Base-by-base conservation (phyloP, 2,329 filamentous ascomycete genomes). In the Neonectria coccinea region DNA sequence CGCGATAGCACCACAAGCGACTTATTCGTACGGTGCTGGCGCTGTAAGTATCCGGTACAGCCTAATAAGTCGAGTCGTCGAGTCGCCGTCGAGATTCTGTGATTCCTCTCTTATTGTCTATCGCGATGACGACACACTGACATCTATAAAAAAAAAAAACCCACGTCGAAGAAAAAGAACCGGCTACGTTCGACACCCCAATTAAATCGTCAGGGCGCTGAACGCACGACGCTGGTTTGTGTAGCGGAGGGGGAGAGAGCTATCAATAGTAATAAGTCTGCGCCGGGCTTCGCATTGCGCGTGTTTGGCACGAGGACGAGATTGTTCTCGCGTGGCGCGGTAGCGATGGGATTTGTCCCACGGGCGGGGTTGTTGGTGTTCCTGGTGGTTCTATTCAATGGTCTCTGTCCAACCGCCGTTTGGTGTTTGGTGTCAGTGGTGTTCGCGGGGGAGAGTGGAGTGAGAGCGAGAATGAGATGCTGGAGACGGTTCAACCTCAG, bases 1-100 rank as follows among this genome's bases (percentile, higher is more conserved):
- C 47, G 59, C 59, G 36, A 57, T 57, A 57, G 42, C 54, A 27
- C 33, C 31, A 39, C 36, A n/a, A 39, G 5, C 36, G 33, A 39
- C 42, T 14, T 45, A 11, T 25, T 45, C 42, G 22, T 20, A 22
- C 42, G n/a, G 27, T 29, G 8, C 9, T 18, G 27, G 29, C 8
- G 9, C 27, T 51, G 27, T 42, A 20, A 18, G 27, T 36, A 33
- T 14, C 27, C n/a, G 16, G 20, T n/a, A 33, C 48, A 20, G 16
- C 47, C 25, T 29, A 16, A 9, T 3, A 16, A 51, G 48, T 4
- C 12, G 14, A 51, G 48, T 4, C 10, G 11, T 14, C 27, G 27
- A 50, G 25, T 33, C 29, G 22, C 14, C 14, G 27, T n/a, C 29
- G 39, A 20, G 18, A 20, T 11, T 42, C 16, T 10, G n/a, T 4